phyloP scores from a whole-genome alignment of 2,329 filamentous ascomycete species.

The Knufia fluminis region DNA sequence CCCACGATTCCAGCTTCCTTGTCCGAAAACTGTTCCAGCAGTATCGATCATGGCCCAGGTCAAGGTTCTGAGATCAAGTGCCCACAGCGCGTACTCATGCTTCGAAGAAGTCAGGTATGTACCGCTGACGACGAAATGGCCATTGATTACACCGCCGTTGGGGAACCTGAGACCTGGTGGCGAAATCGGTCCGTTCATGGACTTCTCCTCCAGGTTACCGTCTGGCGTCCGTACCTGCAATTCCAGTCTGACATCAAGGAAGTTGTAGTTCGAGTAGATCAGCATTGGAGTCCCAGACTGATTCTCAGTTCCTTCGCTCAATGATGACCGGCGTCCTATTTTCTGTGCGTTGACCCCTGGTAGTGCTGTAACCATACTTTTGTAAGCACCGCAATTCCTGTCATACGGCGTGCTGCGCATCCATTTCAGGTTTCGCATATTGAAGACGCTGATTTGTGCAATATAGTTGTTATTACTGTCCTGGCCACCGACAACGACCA shows the following conservation, averaged over 20 bases:
- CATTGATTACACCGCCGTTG: conserved; percentile 90
- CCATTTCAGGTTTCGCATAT: conserved; percentile 90
- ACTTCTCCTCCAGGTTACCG: conserved; percentile 72
- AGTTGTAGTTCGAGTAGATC: conserved; percentile 99
- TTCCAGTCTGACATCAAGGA: conserved; percentile 91
- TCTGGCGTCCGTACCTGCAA: conserved; percentile 80
- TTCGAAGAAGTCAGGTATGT: conserved; percentile 97
- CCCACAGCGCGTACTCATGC: conserved; percentile 96
- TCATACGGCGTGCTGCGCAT: conserved; percentile 78
- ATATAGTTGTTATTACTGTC: conserved; percentile 98
- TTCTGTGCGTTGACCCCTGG: conserved; percentile 30
- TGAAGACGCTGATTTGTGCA: conserved; percentile 97
- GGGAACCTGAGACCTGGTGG: conserved; percentile 91
- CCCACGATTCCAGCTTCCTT: conserved; percentile 95
- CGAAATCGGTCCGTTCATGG: conserved; percentile 78
- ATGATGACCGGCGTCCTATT: conserved; percentile 19
- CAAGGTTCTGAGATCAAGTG: conserved; percentile 74
- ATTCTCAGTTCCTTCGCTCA: conserved; percentile 14
- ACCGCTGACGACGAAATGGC: conserved; percentile 92
- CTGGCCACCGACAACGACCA: conserved; percentile 94
- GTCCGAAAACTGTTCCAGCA: conserved; percentile 84
- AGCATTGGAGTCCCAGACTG: conserved; percentile 59
- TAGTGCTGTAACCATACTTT: conserved; percentile 85
- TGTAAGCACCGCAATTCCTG: conserved; percentile 90
- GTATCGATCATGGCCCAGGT: conserved; percentile 96